A percentile compares a stretch with the other conserved stretches of the same genome.
These are phyloP conservation scores for Hypomyces perniciosus DNA, from an alignment of 2,329 filamentous ascomycete species.

Conservation along the genomic window DNA sequence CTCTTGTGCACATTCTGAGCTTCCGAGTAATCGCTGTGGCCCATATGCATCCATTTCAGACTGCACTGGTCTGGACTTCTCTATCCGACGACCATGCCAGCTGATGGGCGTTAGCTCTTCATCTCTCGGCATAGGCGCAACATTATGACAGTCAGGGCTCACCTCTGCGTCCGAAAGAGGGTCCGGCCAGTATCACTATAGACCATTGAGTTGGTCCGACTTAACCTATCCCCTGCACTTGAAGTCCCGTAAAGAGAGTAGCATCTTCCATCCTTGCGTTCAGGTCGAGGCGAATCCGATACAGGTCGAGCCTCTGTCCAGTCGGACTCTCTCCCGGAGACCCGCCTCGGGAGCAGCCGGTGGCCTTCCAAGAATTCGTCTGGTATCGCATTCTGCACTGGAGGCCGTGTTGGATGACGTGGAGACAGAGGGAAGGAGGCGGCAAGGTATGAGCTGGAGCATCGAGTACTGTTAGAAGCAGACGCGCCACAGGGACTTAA, in stretches of 20 bases:
- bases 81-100: constrained; percentile 10
- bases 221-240: background rate
- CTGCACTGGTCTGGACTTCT: constrained; percentile 5
- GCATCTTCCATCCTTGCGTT: background rate
- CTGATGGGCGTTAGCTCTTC: constrained; percentile 2
- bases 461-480: constrained; percentile 18
- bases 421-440: constrained; percentile 18
- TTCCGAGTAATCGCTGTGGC: constrained; percentile 6
- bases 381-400: background rate
- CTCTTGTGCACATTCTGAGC: constrained; percentile 9
- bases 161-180: constrained; percentile 14
- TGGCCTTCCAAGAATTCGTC: constrained; percentile 4
- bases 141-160: background rate
- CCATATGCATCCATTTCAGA: constrained; percentile 5
- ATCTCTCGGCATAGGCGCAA: background rate
- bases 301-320: constrained; percentile 3
- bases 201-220: constrained; percentile 10
- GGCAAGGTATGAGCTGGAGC: constrained; percentile 27
- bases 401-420: background rate
- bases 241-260: constrained; percentile 7
- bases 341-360: constrained; percentile 1
- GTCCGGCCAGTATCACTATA: constrained; percentile 2
- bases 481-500: constrained; percentile 19
- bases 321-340: constrained; percentile 9
- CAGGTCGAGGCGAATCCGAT: constrained; percentile 1